Evolutionary conservation across 129 eudicot species (phyloP).

Genomic region (Lactuca saligna): DNA sequence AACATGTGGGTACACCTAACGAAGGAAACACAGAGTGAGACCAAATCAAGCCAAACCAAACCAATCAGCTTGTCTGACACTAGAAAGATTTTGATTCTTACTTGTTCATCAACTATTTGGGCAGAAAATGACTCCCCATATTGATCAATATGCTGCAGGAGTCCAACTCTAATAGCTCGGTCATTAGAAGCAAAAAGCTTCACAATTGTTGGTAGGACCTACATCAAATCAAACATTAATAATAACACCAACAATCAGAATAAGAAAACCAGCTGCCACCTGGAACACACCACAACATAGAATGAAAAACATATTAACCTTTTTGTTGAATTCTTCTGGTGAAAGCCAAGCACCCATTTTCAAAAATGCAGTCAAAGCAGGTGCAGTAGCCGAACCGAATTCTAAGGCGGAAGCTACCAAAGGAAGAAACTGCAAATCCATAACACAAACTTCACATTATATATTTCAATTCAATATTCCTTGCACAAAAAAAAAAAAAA

Average conservation of each 20-base stretch:
- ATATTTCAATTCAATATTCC: conserved; percentile 7
- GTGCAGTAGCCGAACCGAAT: conserved; percentile 97
- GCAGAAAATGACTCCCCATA: conserved; percentile 86
- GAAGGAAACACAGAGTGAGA: background rate
- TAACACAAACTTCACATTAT: conserved; percentile 9
- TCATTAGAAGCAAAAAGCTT: conserved; percentile 90
- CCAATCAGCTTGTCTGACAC: conserved; percentile 10
- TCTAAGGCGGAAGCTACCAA: conserved; percentile 87
- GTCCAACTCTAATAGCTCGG: conserved; percentile 91
- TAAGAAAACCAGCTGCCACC: conserved; percentile 3
- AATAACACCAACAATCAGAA: conserved; percentile 8
- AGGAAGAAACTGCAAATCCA: conserved; percentile 70
- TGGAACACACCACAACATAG: background rate
- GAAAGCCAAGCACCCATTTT: conserved; percentile 97
- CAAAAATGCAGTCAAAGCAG: conserved; percentile 88
- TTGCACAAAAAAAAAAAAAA: conserved; percentile 4
- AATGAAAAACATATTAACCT: conserved; percentile 45
- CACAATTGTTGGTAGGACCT: conserved; percentile 89
- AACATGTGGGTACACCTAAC: conserved; percentile 86
- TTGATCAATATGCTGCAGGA: conserved; percentile 94
- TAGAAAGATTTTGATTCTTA: conserved; percentile 34
- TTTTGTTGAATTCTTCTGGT: conserved; percentile 62
- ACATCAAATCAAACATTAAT: conserved; percentile 14
- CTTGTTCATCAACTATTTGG: conserved; percentile 94
- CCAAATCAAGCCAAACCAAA: no score